Base-by-base conservation (phyloP, 2,329 filamentous ascomycete genomes). In the Fusarium armeniacum region DNA sequence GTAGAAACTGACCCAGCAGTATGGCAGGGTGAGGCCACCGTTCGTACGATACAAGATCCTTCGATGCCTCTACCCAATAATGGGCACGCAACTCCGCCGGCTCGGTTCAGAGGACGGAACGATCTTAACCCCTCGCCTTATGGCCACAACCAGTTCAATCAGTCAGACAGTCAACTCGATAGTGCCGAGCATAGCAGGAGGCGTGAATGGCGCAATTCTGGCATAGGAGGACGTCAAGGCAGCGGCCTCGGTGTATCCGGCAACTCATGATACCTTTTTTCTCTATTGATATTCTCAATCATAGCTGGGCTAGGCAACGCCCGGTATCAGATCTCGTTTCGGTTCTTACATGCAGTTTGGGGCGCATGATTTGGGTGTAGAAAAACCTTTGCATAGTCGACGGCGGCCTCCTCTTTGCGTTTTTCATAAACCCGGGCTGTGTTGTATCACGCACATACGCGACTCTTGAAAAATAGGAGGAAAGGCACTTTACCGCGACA, bases 1-100 rank as follows among this genome's bases (percentile, higher is more conserved):
- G 93, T 97, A 54, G 94, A 98, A 77, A 93, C 91, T n/a, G 95
- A 98, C 76, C 93, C 92, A 7, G 87, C 92, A 24, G 87, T 92
- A 7, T 93, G 91, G 90, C 91, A 93, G 74, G 91, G 93, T 76
- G 94, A 97, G 79, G 91, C 89, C 70, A 94, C 92, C 50, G 93
- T 95, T 41, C 89, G 94, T 50, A 92, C 94, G 61, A 89, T 97
- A 35, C 87, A 89, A 72, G 88, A 90, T 18, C 83, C 86, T n/a
- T 78, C 82, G 15, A 72, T 79, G 49, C 81, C 83, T 11, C 81
- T 79, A 56, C 76, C 76, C 47, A 78, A 78, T 28, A 58, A 71
- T 16, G 75, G 73, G 36, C 83, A 84, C 57, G 85, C 82, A 36
- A 86, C 84, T 3, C 84, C 87, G 8, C 82, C 84, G 4, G 80